Conservation (phyloP, 257 asterid genomes). For the Paraleonurus japonicus region DNA sequence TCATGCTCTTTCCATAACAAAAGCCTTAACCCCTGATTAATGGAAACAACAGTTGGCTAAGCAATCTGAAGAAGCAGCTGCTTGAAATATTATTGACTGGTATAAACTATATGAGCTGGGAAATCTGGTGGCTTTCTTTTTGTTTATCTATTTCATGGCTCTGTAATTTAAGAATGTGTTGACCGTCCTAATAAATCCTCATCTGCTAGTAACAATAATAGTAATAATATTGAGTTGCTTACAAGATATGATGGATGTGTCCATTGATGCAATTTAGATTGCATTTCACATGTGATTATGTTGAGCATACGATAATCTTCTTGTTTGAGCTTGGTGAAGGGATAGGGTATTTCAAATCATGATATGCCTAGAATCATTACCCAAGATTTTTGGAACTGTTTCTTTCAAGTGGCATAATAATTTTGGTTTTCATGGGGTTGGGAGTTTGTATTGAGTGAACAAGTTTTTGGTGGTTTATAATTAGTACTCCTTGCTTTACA, state of each 20-base stretch:
- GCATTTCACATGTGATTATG: background rate
- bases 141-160: background rate
- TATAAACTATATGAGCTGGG: conserved; percentile 2
- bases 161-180: conserved; percentile 6
- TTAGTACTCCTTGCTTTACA: no score
- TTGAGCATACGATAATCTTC: background rate
- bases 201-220: background rate
- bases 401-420: background rate
- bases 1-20: conserved; percentile 86
- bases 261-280: background rate
- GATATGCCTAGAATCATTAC: background rate
- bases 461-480: no score
- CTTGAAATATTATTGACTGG: conserved; percentile 19
- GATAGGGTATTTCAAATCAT: background rate
- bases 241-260: background rate
- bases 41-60: conserved; percentile 69
- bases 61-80: conserved; percentile 42
- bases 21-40: conserved; percentile 74
- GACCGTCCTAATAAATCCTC: background rate
- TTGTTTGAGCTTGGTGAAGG: background rate
- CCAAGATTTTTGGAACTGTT: background rate
- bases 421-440: no score
- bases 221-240: background rate
- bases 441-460: no score
- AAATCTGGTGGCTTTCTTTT: background rate